Evolutionary conservation across 208 protist species (phyloP).

Genomic region (Trichomonas tenax): DNA sequence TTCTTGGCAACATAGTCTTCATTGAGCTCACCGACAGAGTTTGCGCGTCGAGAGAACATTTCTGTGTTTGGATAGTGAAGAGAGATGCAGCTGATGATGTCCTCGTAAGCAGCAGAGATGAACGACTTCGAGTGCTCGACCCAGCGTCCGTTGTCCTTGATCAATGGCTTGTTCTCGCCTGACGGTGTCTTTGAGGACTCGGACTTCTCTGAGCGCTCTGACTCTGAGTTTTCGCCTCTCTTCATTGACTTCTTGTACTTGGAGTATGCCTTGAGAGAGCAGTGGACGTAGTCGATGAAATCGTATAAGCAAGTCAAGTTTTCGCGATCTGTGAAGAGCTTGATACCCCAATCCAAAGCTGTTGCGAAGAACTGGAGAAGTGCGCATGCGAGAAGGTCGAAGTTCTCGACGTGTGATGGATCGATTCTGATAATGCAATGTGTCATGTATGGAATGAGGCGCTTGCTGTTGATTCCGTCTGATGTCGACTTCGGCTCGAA

Average conservation of each 20-base stretch:
- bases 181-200: neutral
- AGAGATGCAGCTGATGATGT: neutral
- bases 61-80: neutral
- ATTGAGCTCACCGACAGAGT: neutral
- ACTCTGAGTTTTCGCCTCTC: neutral
- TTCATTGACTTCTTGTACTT: neutral
- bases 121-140: neutral
- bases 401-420: neutral
- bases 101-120: neutral
- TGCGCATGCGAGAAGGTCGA: neutral
- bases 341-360: neutral
- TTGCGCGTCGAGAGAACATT: neutral
- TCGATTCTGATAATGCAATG: neutral
- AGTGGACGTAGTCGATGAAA: neutral
- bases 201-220: neutral
- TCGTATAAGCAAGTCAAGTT: neutral
- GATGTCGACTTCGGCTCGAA: neutral
- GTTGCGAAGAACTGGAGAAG: neutral
- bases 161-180: neutral
- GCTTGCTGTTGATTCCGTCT: neutral
- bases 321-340: neutral
- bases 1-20: neutral
- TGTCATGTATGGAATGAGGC: neutral
- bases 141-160: neutral
- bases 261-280: neutral